Base-by-base conservation (phyloP, 164 flowering plant species). In the Stephania yunnanensis region DNA sequence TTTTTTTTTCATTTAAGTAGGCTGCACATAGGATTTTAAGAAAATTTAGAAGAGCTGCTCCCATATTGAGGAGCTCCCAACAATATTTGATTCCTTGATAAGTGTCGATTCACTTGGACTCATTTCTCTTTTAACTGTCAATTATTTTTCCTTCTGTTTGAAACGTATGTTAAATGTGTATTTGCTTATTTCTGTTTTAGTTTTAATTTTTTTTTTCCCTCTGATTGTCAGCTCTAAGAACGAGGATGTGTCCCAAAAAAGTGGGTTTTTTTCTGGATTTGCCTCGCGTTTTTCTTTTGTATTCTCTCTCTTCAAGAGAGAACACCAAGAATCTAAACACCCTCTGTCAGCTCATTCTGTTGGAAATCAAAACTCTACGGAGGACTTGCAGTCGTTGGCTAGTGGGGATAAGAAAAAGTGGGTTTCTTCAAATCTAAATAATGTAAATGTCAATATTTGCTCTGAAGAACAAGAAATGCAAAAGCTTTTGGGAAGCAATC, bases 231-330 rank as follows among this genome's bases (percentile, higher is more conserved):
- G 92, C 45, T 73, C 55, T 69, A 66, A 19, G 70, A 78, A 73
- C 73, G 78, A 84, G 74, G 80, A 78, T 44, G 42, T 79, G 53
- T 74, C 87, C 58, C 83, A 75, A 65, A 86, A 82, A 68, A 83
- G 82, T 58, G 84, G 86, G 82, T 82, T 95, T 71, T 79, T 91
- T 10, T 90, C 97, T 50, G 83, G 85, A 79, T 79, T 95, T 75
- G 94, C 87, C 64, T 84, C 78, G 68, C 86, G 71, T 81, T 81
- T 92, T 52, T 97, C 97, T 68, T 91, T 90, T 79, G 78, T 95
- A 72, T 86, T 88, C 75, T 83, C 87, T 55, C 70, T 95, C 76
- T 75, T 87, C 46, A 76, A 87, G 73, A 82, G 81, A 78, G 71
- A 77, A 25, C 67, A 73, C 69, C 77, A 68, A 58, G 82, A 82